Base-by-base conservation (phyloP, 352 stramenopile genomes). In the Phytophthora macrochlamydospora region DNA sequence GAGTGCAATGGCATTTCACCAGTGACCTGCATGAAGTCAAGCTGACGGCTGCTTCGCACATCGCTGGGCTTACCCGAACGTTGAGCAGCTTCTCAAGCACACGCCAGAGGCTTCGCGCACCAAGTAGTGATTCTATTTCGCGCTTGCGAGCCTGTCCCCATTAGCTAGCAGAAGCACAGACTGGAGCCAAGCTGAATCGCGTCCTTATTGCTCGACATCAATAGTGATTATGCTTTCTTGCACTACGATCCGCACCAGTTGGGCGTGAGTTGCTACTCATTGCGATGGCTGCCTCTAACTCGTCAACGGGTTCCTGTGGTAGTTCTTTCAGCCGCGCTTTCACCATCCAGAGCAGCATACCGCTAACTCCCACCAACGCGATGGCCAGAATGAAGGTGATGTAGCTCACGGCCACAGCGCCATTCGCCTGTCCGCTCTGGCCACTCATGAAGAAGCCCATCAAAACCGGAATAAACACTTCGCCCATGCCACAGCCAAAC, bases 391-490 rank as follows among this genome's bases (percentile, higher is more conserved):
- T 90, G 51, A 93, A 94, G 6, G 78, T 78, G 55, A 92, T 94
- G 67, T 90, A 91, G 61, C 82, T 90, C 51, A 94, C 83, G 11
- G 84, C 83, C 40, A 86, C 76, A 6, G 81, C 77, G 71, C 84
- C 84, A 52, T 92, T 92, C 35, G 77, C 79, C 59, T 91, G 81
- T 28, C 84, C 84, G 44, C 84, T 93, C 68, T 93, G 84, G 35
- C 84, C 80, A 62, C 82, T 87, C 84, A 94, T 94, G 67, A 94
- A 94, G 67, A 94, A 94, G 9, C 86, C 86, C 84, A 93, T 94
- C 54, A 92, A 81, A 54, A 94, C 84, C 2, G 86, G 86, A 54
- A 94, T 84, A 53, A 94, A 94, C 12, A 91, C 71, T 54, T 94
- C 86, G 33, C 86, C 86, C 81, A 91, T 93, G 60, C 85, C 84